Percentiles rank a stretch among this genome's conserved stretches.
phyloP scores from a whole-genome alignment of 106 monocot species.

The Dioscorea alata region DNA sequence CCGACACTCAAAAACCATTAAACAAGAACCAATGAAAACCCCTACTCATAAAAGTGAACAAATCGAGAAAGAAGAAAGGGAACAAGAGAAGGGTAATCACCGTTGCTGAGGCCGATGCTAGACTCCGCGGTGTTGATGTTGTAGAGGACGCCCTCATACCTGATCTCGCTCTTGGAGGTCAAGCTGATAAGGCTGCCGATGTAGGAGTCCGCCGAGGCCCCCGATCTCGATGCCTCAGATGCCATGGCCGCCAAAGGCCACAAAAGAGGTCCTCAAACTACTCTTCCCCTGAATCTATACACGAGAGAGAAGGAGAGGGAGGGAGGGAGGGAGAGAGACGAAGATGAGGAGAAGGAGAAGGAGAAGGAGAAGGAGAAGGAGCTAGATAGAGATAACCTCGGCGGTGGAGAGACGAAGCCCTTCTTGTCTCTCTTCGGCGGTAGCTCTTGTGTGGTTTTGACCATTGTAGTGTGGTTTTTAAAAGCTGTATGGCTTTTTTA shows the following conservation, averaged over 20 bases:
- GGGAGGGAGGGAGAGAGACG: background rate
- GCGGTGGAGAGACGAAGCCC: background rate
- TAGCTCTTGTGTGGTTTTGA: background rate
- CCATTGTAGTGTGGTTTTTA: background rate
- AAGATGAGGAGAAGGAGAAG: background rate
- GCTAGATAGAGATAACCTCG: background rate
- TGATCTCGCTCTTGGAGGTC: constrained; percentile 94
- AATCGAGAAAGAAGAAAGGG: background rate
- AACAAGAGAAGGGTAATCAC: constrained; percentile 20
- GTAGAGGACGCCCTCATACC: constrained; percentile 92
- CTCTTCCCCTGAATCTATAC: background rate
- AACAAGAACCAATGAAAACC: background rate
- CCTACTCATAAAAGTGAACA: background rate
- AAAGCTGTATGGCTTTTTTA: background rate
- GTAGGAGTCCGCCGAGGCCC: constrained; percentile 59
- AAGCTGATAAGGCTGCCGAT: constrained; percentile 93
- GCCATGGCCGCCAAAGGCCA: constrained; percentile 6
- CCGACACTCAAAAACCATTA: background rate
- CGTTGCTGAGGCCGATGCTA: constrained; percentile 85
- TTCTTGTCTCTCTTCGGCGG: background rate
- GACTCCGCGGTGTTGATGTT: constrained; percentile 94
- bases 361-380: background rate
- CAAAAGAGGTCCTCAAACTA: background rate
- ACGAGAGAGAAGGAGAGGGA: background rate
- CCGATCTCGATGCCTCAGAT: constrained; percentile 28